Percentiles rank a stretch among this genome's conserved stretches.
These are phyloP conservation scores for Curvularia spicifera DNA, from an alignment of 2,329 filamentous ascomycete genomes.

Conservation along the genomic window DNA sequence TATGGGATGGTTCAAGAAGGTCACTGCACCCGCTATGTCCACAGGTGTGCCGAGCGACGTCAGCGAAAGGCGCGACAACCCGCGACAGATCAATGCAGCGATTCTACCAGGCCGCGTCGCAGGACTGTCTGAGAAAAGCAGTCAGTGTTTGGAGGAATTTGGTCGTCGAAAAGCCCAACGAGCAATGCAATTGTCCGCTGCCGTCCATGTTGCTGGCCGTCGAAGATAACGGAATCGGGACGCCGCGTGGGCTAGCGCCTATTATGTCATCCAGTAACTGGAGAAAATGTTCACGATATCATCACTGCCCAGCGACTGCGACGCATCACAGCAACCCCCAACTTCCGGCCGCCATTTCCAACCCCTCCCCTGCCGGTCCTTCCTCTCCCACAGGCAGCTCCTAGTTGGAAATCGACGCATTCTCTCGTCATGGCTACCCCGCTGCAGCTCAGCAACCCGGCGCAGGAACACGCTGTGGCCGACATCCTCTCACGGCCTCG, in stretches of 20 bases:
- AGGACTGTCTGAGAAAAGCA: conserved; percentile 14
- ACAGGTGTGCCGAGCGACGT: conserved; percentile 30
- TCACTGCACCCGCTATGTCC: conserved; percentile 25
- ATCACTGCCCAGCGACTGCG: conserved; percentile 29
- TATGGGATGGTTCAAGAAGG: conserved; percentile 26
- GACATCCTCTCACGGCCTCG: conserved; percentile 67
- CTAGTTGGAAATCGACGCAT: conserved; percentile 6
- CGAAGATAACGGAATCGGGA: conserved; percentile 22
- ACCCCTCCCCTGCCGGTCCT: conserved; percentile 24
- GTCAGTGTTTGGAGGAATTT: conserved; percentile 14
- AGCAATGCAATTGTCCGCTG: conserved; percentile 26
- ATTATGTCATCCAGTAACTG: conserved; percentile 38
- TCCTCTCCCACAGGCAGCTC: conserved; percentile 14
- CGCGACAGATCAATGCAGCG: conserved; percentile 17
- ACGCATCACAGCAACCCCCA: conserved; percentile 20
- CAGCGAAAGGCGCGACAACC: conserved; percentile 29
- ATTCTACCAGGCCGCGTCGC: conserved; percentile 19
- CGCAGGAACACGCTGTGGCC: conserved; percentile 49
- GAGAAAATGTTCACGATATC: conserved; percentile 41
- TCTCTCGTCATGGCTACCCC: conserved; percentile 33
- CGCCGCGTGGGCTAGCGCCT: conserved; percentile 20
- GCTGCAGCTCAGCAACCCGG: conserved; percentile 42
- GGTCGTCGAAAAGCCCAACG: conserved; percentile 17
- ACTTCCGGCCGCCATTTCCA: conserved; percentile 25
- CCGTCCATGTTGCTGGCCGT: conserved; percentile 6